These are phyloP conservation scores for Kitagawia praeruptora DNA, from an alignment of 129 eudicot species.

Conservation along the genomic window DNA sequence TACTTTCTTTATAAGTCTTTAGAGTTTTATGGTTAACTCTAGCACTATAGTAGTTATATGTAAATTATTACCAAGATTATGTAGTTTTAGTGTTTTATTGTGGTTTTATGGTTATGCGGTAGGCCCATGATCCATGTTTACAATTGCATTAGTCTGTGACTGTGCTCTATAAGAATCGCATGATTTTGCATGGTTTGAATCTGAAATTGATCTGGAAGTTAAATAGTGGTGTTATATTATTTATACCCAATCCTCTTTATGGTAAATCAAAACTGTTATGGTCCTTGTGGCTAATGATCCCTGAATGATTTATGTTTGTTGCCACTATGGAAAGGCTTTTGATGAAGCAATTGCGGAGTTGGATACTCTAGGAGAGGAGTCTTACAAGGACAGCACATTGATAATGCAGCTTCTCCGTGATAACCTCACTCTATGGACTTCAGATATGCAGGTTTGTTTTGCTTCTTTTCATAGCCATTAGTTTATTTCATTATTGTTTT, in stretches of 20 bases:
- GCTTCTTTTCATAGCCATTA: neutral
- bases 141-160: neutral
- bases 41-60: neutral
- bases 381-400: slow-evolving; percentile 32
- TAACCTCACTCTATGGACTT: slow-evolving; percentile 35
- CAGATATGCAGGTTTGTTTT: slow-evolving; percentile 33
- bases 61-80: neutral
- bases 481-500: neutral
- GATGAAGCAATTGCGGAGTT: slow-evolving; percentile 39
- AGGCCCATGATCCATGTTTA: neutral
- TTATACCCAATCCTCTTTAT: neutral
- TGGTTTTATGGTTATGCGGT: no score
- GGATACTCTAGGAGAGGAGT: slow-evolving; percentile 38
- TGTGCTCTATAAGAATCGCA: neutral
- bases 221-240: neutral
- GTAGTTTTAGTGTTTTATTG: no score
- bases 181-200: neutral
- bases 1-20: neutral
- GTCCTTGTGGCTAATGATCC: neutral
- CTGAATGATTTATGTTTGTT: neutral
- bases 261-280: neutral
- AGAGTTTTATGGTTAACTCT: neutral
- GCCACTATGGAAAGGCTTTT: slow-evolving; percentile 24
- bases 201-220: neutral
- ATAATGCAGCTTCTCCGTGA: slow-evolving; percentile 40